Evolutionary conservation across 2,329 filamentous ascomycete genomes (phyloP).

Genomic region (Coniella lustricola): DNA sequence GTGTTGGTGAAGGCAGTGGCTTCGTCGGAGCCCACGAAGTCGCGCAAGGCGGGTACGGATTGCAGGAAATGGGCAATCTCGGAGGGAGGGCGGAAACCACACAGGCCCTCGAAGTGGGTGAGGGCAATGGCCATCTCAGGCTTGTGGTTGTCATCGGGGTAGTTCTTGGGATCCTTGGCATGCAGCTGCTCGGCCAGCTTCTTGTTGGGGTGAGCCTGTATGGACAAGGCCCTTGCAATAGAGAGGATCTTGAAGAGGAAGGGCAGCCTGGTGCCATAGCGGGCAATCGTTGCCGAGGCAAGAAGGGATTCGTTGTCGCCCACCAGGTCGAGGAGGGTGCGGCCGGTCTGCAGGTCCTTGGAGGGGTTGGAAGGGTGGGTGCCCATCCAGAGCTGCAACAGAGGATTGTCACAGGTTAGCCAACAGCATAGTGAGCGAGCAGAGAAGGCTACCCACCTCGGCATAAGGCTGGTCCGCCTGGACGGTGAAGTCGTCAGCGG

Average conservation of each 20-base stretch:
- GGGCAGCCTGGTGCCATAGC: conserved; percentile 76
- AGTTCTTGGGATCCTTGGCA: conserved; percentile 80
- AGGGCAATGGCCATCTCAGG: conserved; percentile 99
- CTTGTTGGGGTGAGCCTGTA: conserved; percentile 96
- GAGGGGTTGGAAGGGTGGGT: conserved; percentile 95
- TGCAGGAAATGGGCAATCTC: conserved; percentile 84
- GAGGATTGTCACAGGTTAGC: conserved; percentile 9
- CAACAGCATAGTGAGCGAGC: neutral
- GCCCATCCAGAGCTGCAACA: conserved; percentile 87
- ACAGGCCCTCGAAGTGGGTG: conserved; percentile 91
- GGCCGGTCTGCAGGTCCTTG: conserved; percentile 76
- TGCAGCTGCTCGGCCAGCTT: conserved; percentile 86
- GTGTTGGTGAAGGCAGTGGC: conserved; percentile 51
- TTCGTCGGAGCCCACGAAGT: conserved; percentile 59
- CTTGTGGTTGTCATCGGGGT: conserved; percentile 99
- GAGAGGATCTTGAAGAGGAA: conserved; percentile 98
- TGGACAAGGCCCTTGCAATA: conserved; percentile 90
- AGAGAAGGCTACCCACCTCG: conserved; percentile 53
- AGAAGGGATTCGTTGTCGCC: conserved; percentile 80
- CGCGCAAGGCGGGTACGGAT: conserved; percentile 47
- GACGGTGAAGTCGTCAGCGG: conserved; percentile 65
- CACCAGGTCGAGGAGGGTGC: conserved; percentile 79
- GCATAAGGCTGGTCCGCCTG: conserved; percentile 88
- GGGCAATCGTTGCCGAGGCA: conserved; percentile 62
- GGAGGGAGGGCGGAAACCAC: conserved; percentile 80